Evolutionary conservation across 352 stramenopile genomes (phyloP).

Genomic region (Pythium apleroticum): DNA sequence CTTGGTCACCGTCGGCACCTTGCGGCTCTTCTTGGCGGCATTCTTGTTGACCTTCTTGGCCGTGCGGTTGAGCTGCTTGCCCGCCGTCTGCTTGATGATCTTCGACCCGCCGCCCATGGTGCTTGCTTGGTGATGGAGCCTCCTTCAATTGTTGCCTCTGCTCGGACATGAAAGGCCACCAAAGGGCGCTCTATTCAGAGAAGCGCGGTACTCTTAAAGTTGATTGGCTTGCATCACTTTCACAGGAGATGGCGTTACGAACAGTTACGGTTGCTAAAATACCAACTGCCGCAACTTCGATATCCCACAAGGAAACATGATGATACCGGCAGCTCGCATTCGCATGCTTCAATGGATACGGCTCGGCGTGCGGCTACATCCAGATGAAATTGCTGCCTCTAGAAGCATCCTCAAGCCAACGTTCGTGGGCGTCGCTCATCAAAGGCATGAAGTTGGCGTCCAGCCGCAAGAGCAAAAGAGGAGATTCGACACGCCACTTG

Average conservation of each 20-base stretch:
- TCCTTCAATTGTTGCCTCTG: slow-evolving; percentile 27
- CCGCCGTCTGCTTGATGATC: slow-evolving; percentile 63
- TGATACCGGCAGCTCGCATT: not conserved
- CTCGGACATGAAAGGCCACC: slow-evolving; percentile 29
- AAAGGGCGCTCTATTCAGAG: slow-evolving; percentile 16
- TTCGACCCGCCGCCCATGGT: slow-evolving; percentile 67
- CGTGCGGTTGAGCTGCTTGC: slow-evolving; percentile 65
- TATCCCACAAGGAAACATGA: not conserved
- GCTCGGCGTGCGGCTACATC: no score
- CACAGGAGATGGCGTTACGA: slow-evolving; percentile 12
- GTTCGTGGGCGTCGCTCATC: not conserved
- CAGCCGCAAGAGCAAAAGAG: not conserved
- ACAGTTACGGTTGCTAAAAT: slow-evolving; percentile 19
- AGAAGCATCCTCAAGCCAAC: no score
- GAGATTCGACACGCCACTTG: not conserved
- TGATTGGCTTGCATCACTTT: slow-evolving; percentile 36
- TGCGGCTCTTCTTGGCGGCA: slow-evolving; percentile 66
- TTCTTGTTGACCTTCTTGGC: slow-evolving; percentile 72
- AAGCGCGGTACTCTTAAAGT: slow-evolving; percentile 20
- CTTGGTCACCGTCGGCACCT: slow-evolving; percentile 66
- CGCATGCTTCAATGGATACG: not conserved
- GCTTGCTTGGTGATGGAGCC: slow-evolving; percentile 6
- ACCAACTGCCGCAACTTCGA: not conserved
- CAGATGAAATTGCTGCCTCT: no score
- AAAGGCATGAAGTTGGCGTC: not conserved